Evolutionary conservation across 208 protist species (phyloP).

Genomic region (Histomonas meleagridis): DNA sequence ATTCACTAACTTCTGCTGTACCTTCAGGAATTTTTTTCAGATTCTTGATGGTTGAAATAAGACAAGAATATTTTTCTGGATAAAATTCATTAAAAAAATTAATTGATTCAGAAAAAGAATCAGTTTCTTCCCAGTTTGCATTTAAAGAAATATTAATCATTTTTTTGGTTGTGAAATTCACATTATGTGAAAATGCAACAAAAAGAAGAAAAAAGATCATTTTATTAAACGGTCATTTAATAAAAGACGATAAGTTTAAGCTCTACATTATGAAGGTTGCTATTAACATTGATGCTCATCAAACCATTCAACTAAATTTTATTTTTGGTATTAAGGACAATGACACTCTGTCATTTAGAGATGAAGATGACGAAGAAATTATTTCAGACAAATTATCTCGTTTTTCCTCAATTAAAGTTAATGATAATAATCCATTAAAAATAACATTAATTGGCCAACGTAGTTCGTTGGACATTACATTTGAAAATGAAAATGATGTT

Average conservation of each 20-base stretch:
- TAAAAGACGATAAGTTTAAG: too few relatives aligned
- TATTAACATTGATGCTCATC: too few relatives aligned
- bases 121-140: not conserved
- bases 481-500: not conserved
- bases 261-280: too few relatives aligned
- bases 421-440: not conserved
- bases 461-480: not conserved
- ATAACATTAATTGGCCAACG: not conserved
- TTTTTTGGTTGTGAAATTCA: too few relatives aligned
- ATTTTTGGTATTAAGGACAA: not conserved
- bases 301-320: not conserved
- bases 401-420: not conserved
- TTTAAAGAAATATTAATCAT: not conserved
- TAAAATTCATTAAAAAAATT: conserved; percentile 23
- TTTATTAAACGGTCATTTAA: too few relatives aligned
- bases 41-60: not conserved
- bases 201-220: too few relatives aligned
- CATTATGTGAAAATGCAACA: too few relatives aligned
- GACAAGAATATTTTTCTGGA: not conserved
- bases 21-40: not conserved
- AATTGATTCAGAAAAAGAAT: not conserved
- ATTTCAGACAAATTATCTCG: not conserved
- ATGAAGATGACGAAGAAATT: not conserved
- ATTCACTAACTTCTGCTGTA: not conserved
- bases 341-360: not conserved